These are phyloP conservation scores for Cyberlindnera mrakii DNA, from an alignment of 805 yeast genomes.

Conservation along the genomic window DNA sequence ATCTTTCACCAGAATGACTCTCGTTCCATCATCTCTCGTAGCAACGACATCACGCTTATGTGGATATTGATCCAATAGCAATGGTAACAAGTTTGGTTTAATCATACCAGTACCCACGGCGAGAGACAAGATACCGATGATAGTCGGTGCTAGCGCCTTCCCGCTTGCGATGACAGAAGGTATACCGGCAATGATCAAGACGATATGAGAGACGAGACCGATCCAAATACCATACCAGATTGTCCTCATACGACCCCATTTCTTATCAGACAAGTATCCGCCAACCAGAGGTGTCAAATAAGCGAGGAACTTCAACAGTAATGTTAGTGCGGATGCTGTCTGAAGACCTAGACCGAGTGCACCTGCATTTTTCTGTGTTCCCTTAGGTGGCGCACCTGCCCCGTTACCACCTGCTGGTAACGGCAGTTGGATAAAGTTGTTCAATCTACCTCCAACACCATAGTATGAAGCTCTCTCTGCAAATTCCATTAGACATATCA, in stretches of 20 bases:
- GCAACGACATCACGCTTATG: slow-evolving; percentile 53
- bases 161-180: slow-evolving; percentile 44
- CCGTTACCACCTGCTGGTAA: slow-evolving; percentile 35
- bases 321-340: slow-evolving; percentile 69
- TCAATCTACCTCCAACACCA: slow-evolving; percentile 71
- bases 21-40: slow-evolving; percentile 54
- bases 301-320: slow-evolving; percentile 78
- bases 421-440: slow-evolving; percentile 66
- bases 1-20: slow-evolving; percentile 63
- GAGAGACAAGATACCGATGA: slow-evolving; percentile 37
- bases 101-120: slow-evolving; percentile 82
- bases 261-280: slow-evolving; percentile 70
- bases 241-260: slow-evolving; percentile 66
- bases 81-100: slow-evolving; percentile 62
- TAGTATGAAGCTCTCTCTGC: slow-evolving; percentile 80
- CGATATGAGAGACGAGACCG: slow-evolving; percentile 56
- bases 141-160: slow-evolving; percentile 59
- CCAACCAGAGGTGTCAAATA: slow-evolving; percentile 75
- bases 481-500: slow-evolving; percentile 63
- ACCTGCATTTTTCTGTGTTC: slow-evolving; percentile 33
- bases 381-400: slow-evolving; percentile 21
- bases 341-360: slow-evolving; percentile 53
- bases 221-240: slow-evolving; percentile 54
- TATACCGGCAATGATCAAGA: slow-evolving; percentile 63
- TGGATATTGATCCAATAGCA: slow-evolving; percentile 72